These are phyloP conservation scores for Penicillium tannophilum DNA, from an alignment of 495 filamentous ascomycete genomes.

Conservation along the genomic window DNA sequence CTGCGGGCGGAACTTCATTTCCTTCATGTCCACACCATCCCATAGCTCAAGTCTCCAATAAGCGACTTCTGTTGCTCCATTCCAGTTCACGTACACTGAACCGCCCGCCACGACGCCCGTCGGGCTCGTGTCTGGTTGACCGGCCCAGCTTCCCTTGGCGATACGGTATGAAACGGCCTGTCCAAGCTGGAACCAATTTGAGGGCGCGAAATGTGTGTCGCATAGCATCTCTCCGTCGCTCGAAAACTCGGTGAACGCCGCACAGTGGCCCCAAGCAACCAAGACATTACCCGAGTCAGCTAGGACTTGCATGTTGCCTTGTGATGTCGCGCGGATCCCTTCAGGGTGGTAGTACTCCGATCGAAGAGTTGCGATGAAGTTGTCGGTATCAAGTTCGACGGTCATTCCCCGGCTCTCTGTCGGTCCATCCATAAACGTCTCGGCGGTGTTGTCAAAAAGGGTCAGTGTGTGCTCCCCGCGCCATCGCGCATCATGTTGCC, in stretches of 20 bases:
- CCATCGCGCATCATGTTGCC: conserved; percentile 59
- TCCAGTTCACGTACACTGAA: conserved; percentile 47
- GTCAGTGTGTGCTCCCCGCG: conserved; percentile 42
- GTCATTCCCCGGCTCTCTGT: conserved; percentile 30
- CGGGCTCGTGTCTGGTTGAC: conserved; percentile 32
- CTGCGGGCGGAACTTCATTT: conserved; percentile 19
- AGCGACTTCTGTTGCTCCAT: conserved; percentile 48
- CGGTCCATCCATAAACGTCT: conserved; percentile 27
- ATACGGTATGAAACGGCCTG: conserved; percentile 41
- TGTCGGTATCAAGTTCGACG: conserved; percentile 30
- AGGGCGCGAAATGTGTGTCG: conserved; percentile 41
- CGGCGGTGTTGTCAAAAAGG: conserved; percentile 52
- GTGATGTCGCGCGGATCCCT: conserved; percentile 47
- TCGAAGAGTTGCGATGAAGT: conserved; percentile 21
- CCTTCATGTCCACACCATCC: conserved; percentile 22
- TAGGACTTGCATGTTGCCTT: conserved; percentile 60
- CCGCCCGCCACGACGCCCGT: conserved; percentile 27
- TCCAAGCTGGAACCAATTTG: conserved; percentile 41
- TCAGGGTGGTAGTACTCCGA: conserved; percentile 36
- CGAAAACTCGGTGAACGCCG: conserved; percentile 57
- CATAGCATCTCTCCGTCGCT: conserved; percentile 53
- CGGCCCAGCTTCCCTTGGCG: conserved; percentile 40
- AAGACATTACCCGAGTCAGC: conserved; percentile 50
- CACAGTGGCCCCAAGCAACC: conserved; percentile 60
- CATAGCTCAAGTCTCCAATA: conserved; percentile 39